Conservation (phyloP, 768 basidiomycete genomes). For the Saitozyma sp. region DNA sequence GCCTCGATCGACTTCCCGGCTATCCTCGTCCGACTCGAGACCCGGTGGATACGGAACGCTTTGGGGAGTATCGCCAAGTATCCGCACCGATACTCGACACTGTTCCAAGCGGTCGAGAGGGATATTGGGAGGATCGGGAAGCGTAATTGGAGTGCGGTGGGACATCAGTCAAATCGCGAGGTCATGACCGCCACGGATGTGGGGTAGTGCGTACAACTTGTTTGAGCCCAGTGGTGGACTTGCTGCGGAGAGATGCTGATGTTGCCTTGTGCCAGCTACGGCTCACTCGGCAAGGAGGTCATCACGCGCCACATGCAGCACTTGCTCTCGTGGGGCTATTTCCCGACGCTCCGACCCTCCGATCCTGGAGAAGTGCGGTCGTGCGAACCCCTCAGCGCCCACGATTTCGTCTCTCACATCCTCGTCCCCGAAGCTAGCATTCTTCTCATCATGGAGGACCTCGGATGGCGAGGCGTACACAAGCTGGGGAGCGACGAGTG, state of each 20-base stretch:
- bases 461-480: slow-evolving; percentile 26
- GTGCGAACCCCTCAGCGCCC: slow-evolving; percentile 61
- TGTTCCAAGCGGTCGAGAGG: slow-evolving; percentile 19
- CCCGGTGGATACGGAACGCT: slow-evolving; percentile 16
- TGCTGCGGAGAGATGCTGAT: slow-evolving; percentile 2
- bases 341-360: slow-evolving; percentile 6
- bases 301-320: slow-evolving; percentile 25
- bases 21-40: slow-evolving; percentile 18
- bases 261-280: slow-evolving; percentile 26
- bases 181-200: slow-evolving; percentile 15
- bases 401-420: slow-evolving; percentile 76
- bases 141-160: slow-evolving; percentile 17
- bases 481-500: too few relatives aligned
- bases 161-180: slow-evolving; percentile 16
- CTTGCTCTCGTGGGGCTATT: slow-evolving; percentile 20
- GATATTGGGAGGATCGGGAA: slow-evolving; percentile 26
- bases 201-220: slow-evolving; percentile 40
- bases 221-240: too few relatives aligned
- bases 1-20: slow-evolving; percentile 25
- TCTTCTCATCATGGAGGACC: slow-evolving; percentile 78
- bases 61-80: slow-evolving; percentile 21
- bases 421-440: slow-evolving; percentile 87
- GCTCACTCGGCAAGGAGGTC: slow-evolving; percentile 28
- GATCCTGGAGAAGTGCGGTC: background rate
- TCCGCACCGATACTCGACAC: slow-evolving; percentile 21